phyloP scores from a whole-genome alignment of 78 protist genomes.

The Dictyostelium brefeldianum region DNA sequence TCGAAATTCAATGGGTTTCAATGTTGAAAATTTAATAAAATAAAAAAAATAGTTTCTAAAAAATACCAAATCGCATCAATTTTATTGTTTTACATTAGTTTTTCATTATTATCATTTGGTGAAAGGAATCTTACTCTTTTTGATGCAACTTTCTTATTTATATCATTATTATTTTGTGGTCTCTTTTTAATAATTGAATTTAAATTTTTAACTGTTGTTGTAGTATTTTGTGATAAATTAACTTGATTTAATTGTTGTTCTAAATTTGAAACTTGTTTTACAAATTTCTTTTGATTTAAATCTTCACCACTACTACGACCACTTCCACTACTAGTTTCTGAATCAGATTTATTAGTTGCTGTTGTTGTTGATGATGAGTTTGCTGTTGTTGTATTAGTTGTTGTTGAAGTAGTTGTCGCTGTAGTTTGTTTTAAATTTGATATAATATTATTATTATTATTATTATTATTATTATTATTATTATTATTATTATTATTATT shows the following conservation, averaged over 20 bases:
- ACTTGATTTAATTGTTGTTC: neutral
- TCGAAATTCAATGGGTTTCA: no score
- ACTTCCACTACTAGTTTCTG: neutral
- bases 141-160: neutral
- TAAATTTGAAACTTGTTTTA: neutral
- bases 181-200: conserved; percentile 1
- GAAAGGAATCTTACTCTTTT: neutral
- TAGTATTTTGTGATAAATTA: neutral
- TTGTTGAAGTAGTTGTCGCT: neutral
- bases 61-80: no score
- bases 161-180: neutral
- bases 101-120: no score
- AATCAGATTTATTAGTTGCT: neutral
- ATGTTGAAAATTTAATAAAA: no score
- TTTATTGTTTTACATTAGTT: no score
- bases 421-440: neutral
- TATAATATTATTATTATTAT: neutral
- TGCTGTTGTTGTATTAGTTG: neutral
- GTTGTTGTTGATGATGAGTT: neutral
- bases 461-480: neutral
- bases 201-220: neutral
- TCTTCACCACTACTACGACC: neutral
- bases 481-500: no score
- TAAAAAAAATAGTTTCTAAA: no score
- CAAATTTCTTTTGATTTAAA: neutral